Conservation (phyloP, 1,284 basidiomycete species). For the Rhodotorula mucilaginosa region DNA sequence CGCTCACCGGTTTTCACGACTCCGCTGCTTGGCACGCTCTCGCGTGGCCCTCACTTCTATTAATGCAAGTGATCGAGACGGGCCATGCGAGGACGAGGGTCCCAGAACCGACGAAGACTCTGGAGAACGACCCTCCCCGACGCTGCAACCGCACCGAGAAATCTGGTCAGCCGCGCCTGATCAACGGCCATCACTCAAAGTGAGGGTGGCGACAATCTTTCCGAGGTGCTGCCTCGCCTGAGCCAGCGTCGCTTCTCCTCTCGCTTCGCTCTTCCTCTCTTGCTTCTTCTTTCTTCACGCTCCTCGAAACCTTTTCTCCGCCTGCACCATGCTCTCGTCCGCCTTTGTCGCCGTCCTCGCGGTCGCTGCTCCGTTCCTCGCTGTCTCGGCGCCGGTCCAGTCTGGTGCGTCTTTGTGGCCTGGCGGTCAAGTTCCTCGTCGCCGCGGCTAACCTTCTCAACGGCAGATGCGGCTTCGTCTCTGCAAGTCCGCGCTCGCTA, state of each 20-base stretch:
- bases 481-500: conserved; percentile 10
- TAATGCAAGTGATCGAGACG: background rate
- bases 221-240: background rate
- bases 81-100: background rate
- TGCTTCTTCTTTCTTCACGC: too few species aligned
- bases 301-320: background rate
- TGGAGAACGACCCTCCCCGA: background rate
- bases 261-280: background rate
- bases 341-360: conserved; percentile 6
- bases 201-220: background rate
- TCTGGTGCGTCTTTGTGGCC: background rate
- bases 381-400: conserved; percentile 6
- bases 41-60: too few species aligned
- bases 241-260: background rate
- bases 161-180: background rate
- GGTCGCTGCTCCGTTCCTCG: background rate
- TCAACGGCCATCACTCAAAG: background rate
- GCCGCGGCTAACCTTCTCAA: background rate
- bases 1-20: too few species aligned
- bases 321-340: conserved; percentile 5
- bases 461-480: background rate
- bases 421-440: too few species aligned
- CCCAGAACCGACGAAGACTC: background rate
- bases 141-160: background rate
- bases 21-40: too few species aligned